Evolutionary conservation across 2,329 filamentous ascomycete genomes (phyloP).

Genomic region (Fusarium mundagurra): DNA sequence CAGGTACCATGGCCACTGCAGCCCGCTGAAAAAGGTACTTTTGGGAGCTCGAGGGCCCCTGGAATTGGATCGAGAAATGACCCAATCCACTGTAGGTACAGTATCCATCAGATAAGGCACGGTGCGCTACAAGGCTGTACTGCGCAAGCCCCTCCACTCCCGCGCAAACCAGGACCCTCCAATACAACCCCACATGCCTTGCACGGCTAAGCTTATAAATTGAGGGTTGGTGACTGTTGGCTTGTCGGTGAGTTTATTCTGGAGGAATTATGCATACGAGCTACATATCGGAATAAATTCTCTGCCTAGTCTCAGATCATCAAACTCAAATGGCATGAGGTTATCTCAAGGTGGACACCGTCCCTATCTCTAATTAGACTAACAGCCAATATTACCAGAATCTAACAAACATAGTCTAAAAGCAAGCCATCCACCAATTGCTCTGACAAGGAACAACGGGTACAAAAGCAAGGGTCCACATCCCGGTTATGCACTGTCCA

Average conservation of each 20-base stretch:
- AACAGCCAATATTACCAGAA: conserved; percentile 15
- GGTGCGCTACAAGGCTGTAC: conserved; percentile 32
- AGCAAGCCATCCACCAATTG: background rate
- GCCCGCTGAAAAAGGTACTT: conserved; percentile 23
- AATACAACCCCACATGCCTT: conserved; percentile 25
- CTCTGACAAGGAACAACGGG: conserved; percentile 17
- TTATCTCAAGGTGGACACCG: conserved; percentile 1
- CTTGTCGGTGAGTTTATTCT: conserved; percentile 1
- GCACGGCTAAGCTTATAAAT: conserved; percentile 27
- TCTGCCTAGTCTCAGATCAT: background rate
- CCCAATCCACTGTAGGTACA: conserved; percentile 1
- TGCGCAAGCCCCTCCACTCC: conserved; percentile 34
- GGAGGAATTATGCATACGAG: background rate
- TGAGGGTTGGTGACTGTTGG: background rate
- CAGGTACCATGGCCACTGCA: conserved; percentile 32
- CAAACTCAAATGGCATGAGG: background rate
- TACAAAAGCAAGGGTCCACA: conserved; percentile 25
- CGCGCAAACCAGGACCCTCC: conserved; percentile 31
- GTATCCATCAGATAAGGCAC: conserved; percentile 16
- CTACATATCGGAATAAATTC: background rate
- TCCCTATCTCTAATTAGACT: conserved; percentile 6
- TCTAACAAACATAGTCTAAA: conserved; percentile 10
- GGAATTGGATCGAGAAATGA: conserved; percentile 2
- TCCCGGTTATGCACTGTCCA: conserved; percentile 24
- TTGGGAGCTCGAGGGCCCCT: background rate